phyloP scores from a whole-genome alignment of 2,329 filamentous ascomycete genomes.

The Epichloe glyceriae region DNA sequence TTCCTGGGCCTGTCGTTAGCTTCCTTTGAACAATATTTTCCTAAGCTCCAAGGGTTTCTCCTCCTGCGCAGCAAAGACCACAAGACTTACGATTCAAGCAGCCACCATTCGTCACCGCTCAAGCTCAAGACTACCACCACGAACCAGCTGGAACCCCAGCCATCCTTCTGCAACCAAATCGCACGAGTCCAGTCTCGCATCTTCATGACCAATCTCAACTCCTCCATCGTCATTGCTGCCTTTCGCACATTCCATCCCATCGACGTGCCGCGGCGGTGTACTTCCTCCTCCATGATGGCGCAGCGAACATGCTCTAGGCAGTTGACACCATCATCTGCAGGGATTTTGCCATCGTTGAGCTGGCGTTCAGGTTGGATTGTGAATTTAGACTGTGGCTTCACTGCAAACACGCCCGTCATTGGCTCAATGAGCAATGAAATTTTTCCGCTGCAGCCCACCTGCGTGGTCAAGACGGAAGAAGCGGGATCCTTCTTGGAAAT shows the following conservation, averaged over 20 bases:
- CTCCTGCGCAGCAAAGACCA: neutral
- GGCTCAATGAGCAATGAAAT: constrained; percentile 59
- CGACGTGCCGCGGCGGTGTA: constrained; percentile 46
- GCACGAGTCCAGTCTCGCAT: constrained; percentile 50
- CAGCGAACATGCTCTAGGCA: constrained; percentile 51
- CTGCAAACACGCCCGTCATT: constrained; percentile 60
- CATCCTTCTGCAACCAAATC: constrained; percentile 55
- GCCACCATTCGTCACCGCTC: constrained; percentile 67
- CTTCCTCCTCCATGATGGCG: constrained; percentile 45
- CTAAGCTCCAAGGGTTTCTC: constrained; percentile 2
- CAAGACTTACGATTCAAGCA: constrained; percentile 46
- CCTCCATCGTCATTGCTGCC: constrained; percentile 36
- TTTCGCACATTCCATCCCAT: constrained; percentile 49
- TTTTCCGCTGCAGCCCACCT: constrained; percentile 50
- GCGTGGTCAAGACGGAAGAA: constrained; percentile 54
- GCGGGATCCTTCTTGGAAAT: constrained; percentile 49
- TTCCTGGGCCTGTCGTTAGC: constrained; percentile 5
- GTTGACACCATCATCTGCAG: constrained; percentile 41
- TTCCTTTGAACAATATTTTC: neutral
- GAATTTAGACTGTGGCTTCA: constrained; percentile 51
- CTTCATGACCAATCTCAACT: constrained; percentile 47
- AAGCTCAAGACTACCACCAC: constrained; percentile 58
- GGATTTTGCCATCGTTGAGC: constrained; percentile 48
- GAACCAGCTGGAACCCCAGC: constrained; percentile 64
- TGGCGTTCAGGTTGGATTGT: constrained; percentile 46